phyloP scores from a whole-genome alignment of 129 eudicot genomes.

The Pulicaria dysenterica region DNA sequence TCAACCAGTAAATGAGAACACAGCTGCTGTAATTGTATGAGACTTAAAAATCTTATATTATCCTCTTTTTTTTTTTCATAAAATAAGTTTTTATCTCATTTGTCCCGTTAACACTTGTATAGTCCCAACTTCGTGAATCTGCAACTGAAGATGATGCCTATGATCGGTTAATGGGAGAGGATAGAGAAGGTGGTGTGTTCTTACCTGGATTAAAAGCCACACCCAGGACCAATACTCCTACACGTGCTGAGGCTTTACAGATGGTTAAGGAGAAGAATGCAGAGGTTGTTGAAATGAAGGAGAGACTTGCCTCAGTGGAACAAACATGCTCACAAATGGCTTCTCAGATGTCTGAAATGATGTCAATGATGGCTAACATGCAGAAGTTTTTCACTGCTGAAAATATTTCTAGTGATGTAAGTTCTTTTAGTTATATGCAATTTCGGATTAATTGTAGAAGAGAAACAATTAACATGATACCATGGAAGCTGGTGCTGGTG shows the following conservation, averaged over 20 bases:
- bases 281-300: constrained; percentile 54
- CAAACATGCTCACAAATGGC: constrained; percentile 64
- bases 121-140: constrained; percentile 47
- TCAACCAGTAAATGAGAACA: constrained; percentile 43
- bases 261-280: constrained; percentile 43
- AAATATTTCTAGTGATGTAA: constrained; percentile 32
- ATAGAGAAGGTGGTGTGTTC: constrained; percentile 26
- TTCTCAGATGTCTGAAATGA: constrained; percentile 56
- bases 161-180: constrained; percentile 30
- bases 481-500: not conserved
- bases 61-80: not conserved
- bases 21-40: constrained; percentile 52
- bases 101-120: not conserved
- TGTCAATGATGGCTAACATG: constrained; percentile 51
- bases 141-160: constrained; percentile 33
- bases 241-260: constrained; percentile 35
- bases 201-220: constrained; percentile 22
- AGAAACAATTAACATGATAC: not conserved
- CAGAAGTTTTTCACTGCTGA: constrained; percentile 21
- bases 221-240: constrained; percentile 15
- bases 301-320: constrained; percentile 49
- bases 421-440: not conserved
- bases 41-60: constrained; percentile 1
- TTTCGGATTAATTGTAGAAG: not conserved
- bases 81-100: not conserved